phyloP scores from a whole-genome alignment of 108 stramenopile species.

The Nannochloropsis salina region DNA sequence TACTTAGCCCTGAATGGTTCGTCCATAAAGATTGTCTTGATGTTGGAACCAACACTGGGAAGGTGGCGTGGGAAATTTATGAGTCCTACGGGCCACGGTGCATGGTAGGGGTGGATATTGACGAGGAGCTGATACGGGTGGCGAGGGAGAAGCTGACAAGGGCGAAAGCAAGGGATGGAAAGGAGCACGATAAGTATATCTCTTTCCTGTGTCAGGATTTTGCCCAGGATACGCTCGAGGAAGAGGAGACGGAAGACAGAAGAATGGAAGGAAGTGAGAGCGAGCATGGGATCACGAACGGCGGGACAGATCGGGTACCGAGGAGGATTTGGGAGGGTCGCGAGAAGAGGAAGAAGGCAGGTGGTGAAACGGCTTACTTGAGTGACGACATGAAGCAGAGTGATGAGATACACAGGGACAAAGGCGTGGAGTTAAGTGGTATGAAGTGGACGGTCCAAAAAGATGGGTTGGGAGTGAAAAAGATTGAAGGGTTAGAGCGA shows the following conservation, averaged over 20 bases:
- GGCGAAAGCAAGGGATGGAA: not conserved
- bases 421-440: too few species aligned
- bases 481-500: too few species aligned
- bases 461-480: too few species aligned
- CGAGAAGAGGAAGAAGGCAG: not conserved
- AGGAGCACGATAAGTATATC: not conserved
- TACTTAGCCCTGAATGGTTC: constrained; percentile 2
- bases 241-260: not conserved
- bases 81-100: not conserved
- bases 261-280: not conserved
- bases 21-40: not conserved
- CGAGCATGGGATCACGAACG: not conserved
- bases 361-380: too few species aligned
- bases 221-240: not conserved
- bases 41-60: constrained; percentile 2
- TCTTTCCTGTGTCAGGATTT: not conserved
- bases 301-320: not conserved
- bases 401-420: not conserved
- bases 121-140: not conserved
- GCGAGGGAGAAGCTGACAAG: not conserved
- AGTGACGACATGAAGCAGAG: not conserved
- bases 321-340: not conserved
- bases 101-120: constrained; percentile 12
- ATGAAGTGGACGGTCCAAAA: too few species aligned
- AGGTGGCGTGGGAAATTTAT: constrained; percentile 13